Evolutionary conservation across 208 protist species (phyloP), one percentile per base, ranked within the genome.

Genomic region (Plasmodiophora brassicae): DNA sequence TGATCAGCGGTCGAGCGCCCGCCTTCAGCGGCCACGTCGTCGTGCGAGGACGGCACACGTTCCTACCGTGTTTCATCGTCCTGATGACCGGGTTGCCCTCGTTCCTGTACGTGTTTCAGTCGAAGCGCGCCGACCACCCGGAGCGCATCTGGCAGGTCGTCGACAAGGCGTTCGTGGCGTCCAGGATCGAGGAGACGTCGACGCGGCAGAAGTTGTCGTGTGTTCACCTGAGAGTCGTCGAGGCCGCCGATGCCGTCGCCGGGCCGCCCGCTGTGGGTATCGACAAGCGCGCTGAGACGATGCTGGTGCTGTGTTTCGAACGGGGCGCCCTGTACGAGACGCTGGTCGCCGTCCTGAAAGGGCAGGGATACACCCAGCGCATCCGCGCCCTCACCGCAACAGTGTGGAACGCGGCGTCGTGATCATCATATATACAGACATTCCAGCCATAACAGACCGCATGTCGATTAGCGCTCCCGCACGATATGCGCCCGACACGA

Each of bases 251-350:
- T 14, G 41, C 32, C 5, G n/a, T 44, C n/a, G 41, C 41, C 32
- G 41, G 32, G 5, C n/a, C n/a, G n/a, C n/a, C n/a, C n/a, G n/a
- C n/a, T n/a, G n/a, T 78, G 41, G 5, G 32, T 5, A 78, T 38
- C 20, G 65, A 78, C 41, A 78, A 38, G 20, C 65, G 65, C n/a
- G 32, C 32, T 78, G 65, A 78, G 65, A 5, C 32, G 5, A 38
- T 44, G 10, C n/a, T 78, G n/a, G n/a, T 78, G n/a, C n/a, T 78
- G 32, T 78, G 65, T 78, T 78, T 78, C n/a, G 65, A 78, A 14
- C 5, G 65, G 41, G 32, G 5, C 10, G 20, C 5, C 5, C 32
- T 38, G 65, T 78, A 78, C 65, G 32, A 78, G n/a, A 36, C 65
- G 65, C 65, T 78, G 65, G 32, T 78, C 32, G 65, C 32, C 5